A percentile compares a stretch with the other conserved stretches of the same genome.
These are phyloP conservation scores for Metschnikowia borealis DNA, from an alignment of 805 yeast genomes.

Conservation along the genomic window DNA sequence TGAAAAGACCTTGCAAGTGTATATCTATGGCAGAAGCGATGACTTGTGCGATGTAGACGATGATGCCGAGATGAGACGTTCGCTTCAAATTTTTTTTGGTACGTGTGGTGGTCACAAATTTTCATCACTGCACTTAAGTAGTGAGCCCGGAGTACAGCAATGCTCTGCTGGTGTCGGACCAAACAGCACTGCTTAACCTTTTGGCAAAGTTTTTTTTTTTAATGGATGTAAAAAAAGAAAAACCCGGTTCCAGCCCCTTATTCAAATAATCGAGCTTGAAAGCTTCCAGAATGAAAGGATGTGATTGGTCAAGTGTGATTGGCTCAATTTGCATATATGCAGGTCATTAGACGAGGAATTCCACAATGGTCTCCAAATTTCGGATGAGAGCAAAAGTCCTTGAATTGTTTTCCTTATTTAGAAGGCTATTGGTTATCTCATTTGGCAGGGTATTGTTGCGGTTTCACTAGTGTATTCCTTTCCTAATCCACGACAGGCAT, in stretches of 20 bases:
- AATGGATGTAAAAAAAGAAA: no score
- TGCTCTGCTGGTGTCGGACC: background rate
- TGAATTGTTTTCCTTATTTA: no score
- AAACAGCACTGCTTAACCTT: background rate
- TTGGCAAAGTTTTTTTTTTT: background rate
- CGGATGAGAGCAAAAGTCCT: no score
- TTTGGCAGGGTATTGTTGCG: no score
- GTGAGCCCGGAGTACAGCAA: background rate
- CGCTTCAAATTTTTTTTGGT: conserved; percentile 1
- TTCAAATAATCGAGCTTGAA: no score
- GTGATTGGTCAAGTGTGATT: background rate
- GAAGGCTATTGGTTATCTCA: no score
- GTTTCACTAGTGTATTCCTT: no score
- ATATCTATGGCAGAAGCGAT: background rate
- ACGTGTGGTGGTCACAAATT: conserved; percentile 3
- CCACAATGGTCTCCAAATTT: no score
- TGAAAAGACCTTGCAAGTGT: background rate
- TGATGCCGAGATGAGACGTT: conserved; percentile 1
- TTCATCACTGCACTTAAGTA: conserved; percentile 4
- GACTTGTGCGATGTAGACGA: conserved; percentile 1
- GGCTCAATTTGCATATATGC: background rate
- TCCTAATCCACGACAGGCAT: no score
- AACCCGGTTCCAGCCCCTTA: no score
- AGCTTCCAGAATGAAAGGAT: background rate
- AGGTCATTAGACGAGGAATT: background rate